Conservation (phyloP, 2,329 filamentous ascomycete genomes). For the Colletotrichum brevisporum region DNA sequence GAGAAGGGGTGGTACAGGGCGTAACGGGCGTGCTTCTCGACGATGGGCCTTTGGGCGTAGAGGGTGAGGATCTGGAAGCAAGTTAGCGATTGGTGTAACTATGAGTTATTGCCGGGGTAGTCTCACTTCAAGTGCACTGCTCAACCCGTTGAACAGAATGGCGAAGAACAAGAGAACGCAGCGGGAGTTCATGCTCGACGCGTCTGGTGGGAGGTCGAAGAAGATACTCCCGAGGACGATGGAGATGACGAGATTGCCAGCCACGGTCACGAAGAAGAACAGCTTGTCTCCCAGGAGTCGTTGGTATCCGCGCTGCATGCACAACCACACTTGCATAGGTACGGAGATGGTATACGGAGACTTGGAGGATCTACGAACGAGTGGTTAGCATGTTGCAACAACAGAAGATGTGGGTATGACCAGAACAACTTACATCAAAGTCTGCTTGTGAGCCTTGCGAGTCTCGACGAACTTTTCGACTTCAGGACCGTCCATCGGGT, state of each 20-base stretch:
- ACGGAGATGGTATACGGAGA: slow-evolving; percentile 75
- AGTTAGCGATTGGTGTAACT: background rate
- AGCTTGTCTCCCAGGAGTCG: slow-evolving; percentile 70
- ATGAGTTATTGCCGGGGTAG: accelerated
- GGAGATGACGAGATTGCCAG: slow-evolving; percentile 30
- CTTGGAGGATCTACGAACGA: background rate
- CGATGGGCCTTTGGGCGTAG: slow-evolving; percentile 45
- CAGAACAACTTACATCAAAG: slow-evolving; percentile 57
- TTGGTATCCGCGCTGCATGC: slow-evolving; percentile 71
- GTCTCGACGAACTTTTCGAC: slow-evolving; percentile 19
- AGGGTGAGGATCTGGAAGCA: slow-evolving; percentile 40
- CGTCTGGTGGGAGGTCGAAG: slow-evolving; percentile 68
- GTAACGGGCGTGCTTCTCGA: slow-evolving; percentile 47
- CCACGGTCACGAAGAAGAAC: slow-evolving; percentile 75
- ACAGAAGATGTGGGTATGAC: accelerated
- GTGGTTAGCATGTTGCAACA: background rate
- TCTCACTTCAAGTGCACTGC: slow-evolving; percentile 42
- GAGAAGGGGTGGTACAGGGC: slow-evolving; percentile 51
- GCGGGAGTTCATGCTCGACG: slow-evolving; percentile 66
- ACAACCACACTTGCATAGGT: slow-evolving; percentile 68
- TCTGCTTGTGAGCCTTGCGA: slow-evolving; percentile 58
- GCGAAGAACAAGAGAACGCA: slow-evolving; percentile 47
- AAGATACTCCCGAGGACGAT: slow-evolving; percentile 78
- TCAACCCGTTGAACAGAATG: slow-evolving; percentile 51
- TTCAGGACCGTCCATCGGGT: slow-evolving; percentile 26